Conservation (phyloP, 352 stramenopile species). For the Phytophthora tubulina region DNA sequence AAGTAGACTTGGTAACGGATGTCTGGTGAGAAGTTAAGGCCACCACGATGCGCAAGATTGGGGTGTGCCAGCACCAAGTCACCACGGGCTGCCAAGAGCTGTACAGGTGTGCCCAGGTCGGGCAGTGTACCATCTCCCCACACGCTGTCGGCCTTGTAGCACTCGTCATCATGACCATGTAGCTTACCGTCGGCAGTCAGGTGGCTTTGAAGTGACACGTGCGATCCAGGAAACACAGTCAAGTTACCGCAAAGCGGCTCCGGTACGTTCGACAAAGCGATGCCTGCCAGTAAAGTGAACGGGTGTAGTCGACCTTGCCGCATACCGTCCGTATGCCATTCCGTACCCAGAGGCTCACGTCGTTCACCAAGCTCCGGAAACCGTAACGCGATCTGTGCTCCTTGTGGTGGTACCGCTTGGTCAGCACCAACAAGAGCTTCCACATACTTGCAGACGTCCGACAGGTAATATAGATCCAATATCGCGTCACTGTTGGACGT, state of each 20-base stretch:
- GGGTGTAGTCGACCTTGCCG: slow-evolving; percentile 75
- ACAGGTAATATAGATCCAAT: slow-evolving; percentile 65
- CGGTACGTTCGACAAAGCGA: slow-evolving; percentile 75
- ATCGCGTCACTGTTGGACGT: slow-evolving; percentile 76
- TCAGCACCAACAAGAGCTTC: slow-evolving; percentile 65
- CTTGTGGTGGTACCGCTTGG: slow-evolving; percentile 57
- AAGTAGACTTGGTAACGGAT: slow-evolving; percentile 89
- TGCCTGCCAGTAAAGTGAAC: slow-evolving; percentile 73
- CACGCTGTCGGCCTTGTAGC: slow-evolving; percentile 74
- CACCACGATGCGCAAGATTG: slow-evolving; percentile 76
- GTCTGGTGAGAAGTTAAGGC: slow-evolving; percentile 85
- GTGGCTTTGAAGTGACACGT: slow-evolving; percentile 58
- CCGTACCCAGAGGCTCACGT: slow-evolving; percentile 68
- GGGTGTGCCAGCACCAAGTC: slow-evolving; percentile 82
- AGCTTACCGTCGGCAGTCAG: slow-evolving; percentile 67
- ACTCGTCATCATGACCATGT: slow-evolving; percentile 61
- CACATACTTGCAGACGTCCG: slow-evolving; percentile 63
- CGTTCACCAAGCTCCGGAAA: slow-evolving; percentile 76
- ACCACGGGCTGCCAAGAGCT: slow-evolving; percentile 62
- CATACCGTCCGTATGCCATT: slow-evolving; percentile 90
- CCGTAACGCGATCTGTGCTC: slow-evolving; percentile 75
- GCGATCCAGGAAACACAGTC: slow-evolving; percentile 77
- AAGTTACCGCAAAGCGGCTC: slow-evolving; percentile 75
- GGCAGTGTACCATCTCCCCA: slow-evolving; percentile 81
- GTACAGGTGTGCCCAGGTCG: slow-evolving; percentile 67